phyloP scores from a whole-genome alignment of 1,284 basidiomycete species.

The Ceratobasidium sp. region DNA sequence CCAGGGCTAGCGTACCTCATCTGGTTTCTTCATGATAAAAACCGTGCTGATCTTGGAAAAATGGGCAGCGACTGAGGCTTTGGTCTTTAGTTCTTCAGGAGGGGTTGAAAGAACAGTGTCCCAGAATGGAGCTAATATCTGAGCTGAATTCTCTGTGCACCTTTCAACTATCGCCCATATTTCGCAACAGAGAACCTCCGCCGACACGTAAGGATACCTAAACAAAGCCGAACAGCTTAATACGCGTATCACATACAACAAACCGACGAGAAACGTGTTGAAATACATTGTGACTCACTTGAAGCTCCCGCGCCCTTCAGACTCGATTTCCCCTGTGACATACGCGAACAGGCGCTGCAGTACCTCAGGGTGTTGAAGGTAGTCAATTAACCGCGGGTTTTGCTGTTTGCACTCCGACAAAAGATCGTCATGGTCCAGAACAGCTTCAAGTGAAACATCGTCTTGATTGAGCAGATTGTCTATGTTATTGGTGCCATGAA shows the following conservation, averaged over 20 bases:
- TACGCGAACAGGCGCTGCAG: conserved; percentile 82
- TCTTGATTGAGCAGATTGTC: conserved; percentile 84
- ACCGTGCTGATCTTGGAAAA: conserved; percentile 90
- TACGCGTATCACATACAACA: conserved; percentile 1
- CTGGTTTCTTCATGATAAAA: conserved; percentile 87
- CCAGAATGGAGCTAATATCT: conserved; percentile 89
- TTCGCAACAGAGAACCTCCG: conserved; percentile 95
- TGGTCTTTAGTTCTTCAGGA: conserved; percentile 80
- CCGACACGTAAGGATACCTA: conserved; percentile 94
- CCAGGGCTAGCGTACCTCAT: conserved; percentile 68
- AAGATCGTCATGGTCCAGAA: conserved; percentile 94
- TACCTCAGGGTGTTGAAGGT: conserved; percentile 82
- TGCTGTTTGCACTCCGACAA: conserved; percentile 96
- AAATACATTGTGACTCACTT: conserved; percentile 65
- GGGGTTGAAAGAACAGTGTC: conserved; percentile 84
- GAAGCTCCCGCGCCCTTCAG: conserved; percentile 76
- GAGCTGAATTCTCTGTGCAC: conserved; percentile 76
- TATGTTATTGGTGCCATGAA: conserved; percentile 83
- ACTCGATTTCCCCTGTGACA: conserved; percentile 85
- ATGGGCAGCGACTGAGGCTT: conserved; percentile 80
- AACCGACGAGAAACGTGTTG: not conserved
- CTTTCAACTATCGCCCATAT: conserved; percentile 95
- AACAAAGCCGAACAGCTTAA: not conserved
- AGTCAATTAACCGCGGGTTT: conserved; percentile 87
- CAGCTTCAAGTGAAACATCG: conserved; percentile 85